Base-by-base conservation (phyloP, 1,139 yeast genomes). In the Candida sp. region DNA sequence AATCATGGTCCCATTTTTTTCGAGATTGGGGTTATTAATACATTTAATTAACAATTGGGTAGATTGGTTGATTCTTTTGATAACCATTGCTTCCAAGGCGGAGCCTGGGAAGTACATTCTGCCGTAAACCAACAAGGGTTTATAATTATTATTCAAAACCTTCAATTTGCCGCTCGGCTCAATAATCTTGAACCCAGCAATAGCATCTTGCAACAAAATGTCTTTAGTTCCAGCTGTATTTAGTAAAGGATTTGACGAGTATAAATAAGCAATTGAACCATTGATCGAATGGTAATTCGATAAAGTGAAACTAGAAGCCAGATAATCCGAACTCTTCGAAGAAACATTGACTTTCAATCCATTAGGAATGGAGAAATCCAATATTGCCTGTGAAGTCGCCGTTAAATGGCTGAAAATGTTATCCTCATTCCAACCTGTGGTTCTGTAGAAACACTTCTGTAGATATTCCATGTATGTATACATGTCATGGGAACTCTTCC, bases 61-160 rank as follows among this genome's bases (percentile, higher is more conserved):
- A 45, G 73, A 69, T 15, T 75, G 64, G 4, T 85, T 66, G 35
- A 89, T 55, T 45, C 90, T 70, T 49, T 87, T 81, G 35, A 91
- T 81, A 8, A 84, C 56, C 95, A 93, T 84, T 1, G 97, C 97
- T 60, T 93, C 99, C 5, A 95, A 66, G 4, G 88, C 84, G 21
- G 89, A 82, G 1, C 90, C 87, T 0, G 99, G 99, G 50, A 93
- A 82, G 56, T 85, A 87, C 81, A 95, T 80, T 49, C 95, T 72
- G 0, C 98, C 99, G 58, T 89, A 93, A 21, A 70, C 50, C 29
- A 73, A 56, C 2, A 68, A 52, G 21, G 55, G 54, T 36, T 46
- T 53, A 19, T 36, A 43, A 15, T 41, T 30, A 29, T 27, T 12
- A 9, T 32, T 12, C 1, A 32, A 12, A 32, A 32, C 19, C 11